Percentiles rank a stretch among this genome's conserved stretches.
phyloP scores from a whole-genome alignment of 2,329 filamentous ascomycete genomes.

The Aspergillus costaricaensis region DNA sequence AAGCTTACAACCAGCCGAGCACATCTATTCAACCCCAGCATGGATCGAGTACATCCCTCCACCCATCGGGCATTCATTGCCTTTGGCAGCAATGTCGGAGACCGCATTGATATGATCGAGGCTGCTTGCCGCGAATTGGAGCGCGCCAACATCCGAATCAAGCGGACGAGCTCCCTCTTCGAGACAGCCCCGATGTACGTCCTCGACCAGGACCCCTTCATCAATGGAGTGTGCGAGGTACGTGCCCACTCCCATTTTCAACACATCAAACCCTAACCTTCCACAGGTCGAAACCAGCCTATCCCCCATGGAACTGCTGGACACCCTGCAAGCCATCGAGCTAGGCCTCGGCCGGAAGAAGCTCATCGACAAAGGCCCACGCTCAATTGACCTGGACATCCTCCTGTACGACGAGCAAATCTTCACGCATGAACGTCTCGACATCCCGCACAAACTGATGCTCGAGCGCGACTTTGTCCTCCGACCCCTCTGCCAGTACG shows the following conservation, averaged over 20 bases:
- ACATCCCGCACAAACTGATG: constrained; percentile 81
- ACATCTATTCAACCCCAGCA: constrained; percentile 17
- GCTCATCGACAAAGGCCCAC: constrained; percentile 85
- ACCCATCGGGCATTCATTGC: constrained; percentile 71
- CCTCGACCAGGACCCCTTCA: constrained; percentile 79
- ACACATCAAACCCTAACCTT: constrained; percentile 10
- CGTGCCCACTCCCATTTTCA: constrained; percentile 35
- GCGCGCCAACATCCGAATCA: constrained; percentile 68
- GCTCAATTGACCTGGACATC: constrained; percentile 94
- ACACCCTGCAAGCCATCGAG: constrained; percentile 83
- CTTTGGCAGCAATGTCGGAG: constrained; percentile 87
- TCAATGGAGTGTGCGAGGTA: constrained; percentile 93
- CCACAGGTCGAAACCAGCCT: constrained; percentile 76
- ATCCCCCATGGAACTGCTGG: constrained; percentile 72
- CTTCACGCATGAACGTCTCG: constrained; percentile 71
- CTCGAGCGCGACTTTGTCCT: constrained; percentile 92
- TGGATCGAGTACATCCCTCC: constrained; percentile 20
- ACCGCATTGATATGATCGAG: constrained; percentile 83
- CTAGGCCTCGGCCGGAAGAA: constrained; percentile 76
- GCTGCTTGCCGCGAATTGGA: constrained; percentile 78
- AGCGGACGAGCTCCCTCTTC: constrained; percentile 83
- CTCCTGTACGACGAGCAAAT: constrained; percentile 72
- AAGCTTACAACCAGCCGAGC: constrained; percentile 15
- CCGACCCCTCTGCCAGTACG: constrained; percentile 68
- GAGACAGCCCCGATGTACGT: constrained; percentile 98